Conservation (phyloP, 768 basidiomycete genomes). For the Leccinum subgranulosum region DNA sequence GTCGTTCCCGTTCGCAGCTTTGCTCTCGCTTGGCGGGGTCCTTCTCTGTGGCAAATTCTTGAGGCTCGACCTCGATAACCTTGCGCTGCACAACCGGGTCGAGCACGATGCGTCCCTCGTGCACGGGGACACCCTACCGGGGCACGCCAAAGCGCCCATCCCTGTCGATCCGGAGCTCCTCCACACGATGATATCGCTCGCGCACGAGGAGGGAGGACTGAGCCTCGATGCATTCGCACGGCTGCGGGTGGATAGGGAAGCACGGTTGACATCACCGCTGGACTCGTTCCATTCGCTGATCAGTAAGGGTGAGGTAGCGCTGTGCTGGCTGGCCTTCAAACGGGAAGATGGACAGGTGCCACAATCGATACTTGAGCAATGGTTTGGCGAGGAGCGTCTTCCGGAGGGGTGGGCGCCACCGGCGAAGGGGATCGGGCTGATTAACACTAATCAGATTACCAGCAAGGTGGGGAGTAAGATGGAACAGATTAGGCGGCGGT, state of each 20-base stretch:
- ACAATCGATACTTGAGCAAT: constrained; percentile 37
- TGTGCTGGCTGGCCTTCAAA: constrained; percentile 48
- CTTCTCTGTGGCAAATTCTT: constrained; percentile 43
- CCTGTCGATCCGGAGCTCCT: constrained; percentile 36
- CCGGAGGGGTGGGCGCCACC: constrained; percentile 55
- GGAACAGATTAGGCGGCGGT: constrained; percentile 17
- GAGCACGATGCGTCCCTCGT: constrained; percentile 68
- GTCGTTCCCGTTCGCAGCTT: constrained; percentile 48
- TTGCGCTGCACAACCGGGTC: constrained; percentile 57
- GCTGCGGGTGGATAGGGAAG: constrained; percentile 47
- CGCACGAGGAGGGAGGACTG: constrained; percentile 33
- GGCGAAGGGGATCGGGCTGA: constrained; percentile 23
- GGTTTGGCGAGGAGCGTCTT: constrained; percentile 58
- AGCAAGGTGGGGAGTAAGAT: constrained; percentile 29
- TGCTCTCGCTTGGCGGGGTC: constrained; percentile 49
- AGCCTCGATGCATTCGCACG: constrained; percentile 47
- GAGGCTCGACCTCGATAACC: constrained; percentile 44
- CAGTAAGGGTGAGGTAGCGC: constrained; percentile 54
- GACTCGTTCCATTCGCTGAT: constrained; percentile 47
- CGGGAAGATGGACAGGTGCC: constrained; percentile 33
- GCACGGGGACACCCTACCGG: constrained; percentile 40
- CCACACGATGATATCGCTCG: constrained; percentile 26
- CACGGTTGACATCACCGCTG: constrained; percentile 32
- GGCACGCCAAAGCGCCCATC: constrained; percentile 43
- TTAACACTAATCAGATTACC: constrained; percentile 26